Conservation (phyloP, 352 stramenopile genomes). For the Phytophthora quininea region DNA sequence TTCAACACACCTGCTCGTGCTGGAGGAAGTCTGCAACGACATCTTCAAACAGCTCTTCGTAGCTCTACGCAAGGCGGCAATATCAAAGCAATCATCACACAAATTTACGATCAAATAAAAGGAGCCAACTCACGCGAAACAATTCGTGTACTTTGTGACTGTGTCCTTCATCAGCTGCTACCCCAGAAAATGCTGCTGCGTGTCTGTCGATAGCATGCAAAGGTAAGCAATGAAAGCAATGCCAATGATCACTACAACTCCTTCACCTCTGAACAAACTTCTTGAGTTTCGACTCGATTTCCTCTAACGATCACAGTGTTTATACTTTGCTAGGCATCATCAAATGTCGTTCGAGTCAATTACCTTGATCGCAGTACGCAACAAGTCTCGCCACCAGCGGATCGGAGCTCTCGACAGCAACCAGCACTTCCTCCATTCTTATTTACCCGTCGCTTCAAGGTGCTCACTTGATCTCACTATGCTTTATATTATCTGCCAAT, state of each 20-base stretch:
- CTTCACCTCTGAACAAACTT: slow-evolving; percentile 29
- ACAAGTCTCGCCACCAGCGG: slow-evolving; percentile 46
- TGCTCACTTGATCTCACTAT: slow-evolving; percentile 19
- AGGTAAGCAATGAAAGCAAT: not conserved
- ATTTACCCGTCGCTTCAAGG: slow-evolving; percentile 22
- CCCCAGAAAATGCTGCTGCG: slow-evolving; percentile 40
- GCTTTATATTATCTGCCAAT: not conserved
- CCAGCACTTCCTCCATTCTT: slow-evolving; percentile 49
- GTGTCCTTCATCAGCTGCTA: slow-evolving; percentile 42
- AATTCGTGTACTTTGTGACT: slow-evolving; percentile 45
- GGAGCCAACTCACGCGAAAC: slow-evolving; percentile 38
- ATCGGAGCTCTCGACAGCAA: slow-evolving; percentile 51
- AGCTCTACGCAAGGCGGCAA: slow-evolving; percentile 34
- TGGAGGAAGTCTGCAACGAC: slow-evolving; percentile 49
- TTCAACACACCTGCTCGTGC: slow-evolving; percentile 31
- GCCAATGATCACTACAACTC: not conserved
- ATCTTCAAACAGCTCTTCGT: slow-evolving; percentile 58
- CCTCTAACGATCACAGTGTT: slow-evolving; percentile 14
- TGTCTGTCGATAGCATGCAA: slow-evolving; percentile 26
- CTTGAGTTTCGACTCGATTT: slow-evolving; percentile 24
- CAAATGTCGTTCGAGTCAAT: not conserved
- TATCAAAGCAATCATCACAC: slow-evolving; percentile 2
- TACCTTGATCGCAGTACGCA: slow-evolving; percentile 44
- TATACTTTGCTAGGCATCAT: no score
- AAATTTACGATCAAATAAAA: not conserved